Conservation (phyloP, 805 yeast genomes). For the Hanseniaspora mollemarum region DNA sequence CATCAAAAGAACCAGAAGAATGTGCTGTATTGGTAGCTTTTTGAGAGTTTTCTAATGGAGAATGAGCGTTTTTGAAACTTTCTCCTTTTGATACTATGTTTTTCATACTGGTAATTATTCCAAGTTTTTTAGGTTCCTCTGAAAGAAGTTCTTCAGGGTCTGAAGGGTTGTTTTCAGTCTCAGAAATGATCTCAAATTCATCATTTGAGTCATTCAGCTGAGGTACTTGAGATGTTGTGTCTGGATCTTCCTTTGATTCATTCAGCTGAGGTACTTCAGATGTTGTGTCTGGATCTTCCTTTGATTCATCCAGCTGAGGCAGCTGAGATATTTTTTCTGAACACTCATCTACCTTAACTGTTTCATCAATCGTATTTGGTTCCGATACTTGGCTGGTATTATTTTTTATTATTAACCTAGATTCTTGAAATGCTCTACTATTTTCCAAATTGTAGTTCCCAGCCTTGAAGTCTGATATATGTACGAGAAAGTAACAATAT, state of each 20-base stretch:
- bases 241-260: background rate
- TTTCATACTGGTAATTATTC: background rate
- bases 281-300: background rate
- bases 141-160: background rate
- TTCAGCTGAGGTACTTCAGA: background rate
- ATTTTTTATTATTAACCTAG: conserved; percentile 6
- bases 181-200: background rate
- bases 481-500: conserved; percentile 54
- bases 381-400: background rate
- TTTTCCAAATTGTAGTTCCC: conserved; percentile 24
- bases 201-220: background rate
- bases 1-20: background rate
- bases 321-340: background rate
- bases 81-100: background rate
- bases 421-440: background rate
- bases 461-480: conserved; percentile 39
- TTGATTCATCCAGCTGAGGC: background rate
- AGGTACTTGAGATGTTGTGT: background rate
- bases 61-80: no score
- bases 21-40: background rate
- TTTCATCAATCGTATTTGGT: background rate
- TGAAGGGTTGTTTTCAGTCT: background rate
- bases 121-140: background rate
- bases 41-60: no score
- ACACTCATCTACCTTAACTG: background rate